phyloP scores from a whole-genome alignment of 306 rosid species.

The Leucaena leucocephala region DNA sequence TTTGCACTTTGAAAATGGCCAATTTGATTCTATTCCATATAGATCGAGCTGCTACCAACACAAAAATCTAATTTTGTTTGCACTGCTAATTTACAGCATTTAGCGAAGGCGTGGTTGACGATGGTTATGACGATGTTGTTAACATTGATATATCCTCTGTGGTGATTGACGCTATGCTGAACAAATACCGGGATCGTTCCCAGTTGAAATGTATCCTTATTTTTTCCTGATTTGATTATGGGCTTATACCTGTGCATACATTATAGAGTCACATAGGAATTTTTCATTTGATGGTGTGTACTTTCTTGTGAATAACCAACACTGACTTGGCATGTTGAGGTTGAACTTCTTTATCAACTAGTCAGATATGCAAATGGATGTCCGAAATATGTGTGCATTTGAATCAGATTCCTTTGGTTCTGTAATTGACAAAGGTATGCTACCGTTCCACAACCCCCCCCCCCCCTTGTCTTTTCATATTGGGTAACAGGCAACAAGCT shows the following conservation, averaged over 20 bases:
- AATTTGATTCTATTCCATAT: not conserved
- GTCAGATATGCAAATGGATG: conserved; percentile 83
- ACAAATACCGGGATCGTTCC: conserved; percentile 52
- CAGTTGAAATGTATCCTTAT: conserved; percentile 63
- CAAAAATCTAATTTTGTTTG: conserved; percentile 12
- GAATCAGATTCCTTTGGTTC: conserved; percentile 63
- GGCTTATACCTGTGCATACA: not conserved
- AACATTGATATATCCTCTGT: conserved; percentile 81
- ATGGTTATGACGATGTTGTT: conserved; percentile 73
- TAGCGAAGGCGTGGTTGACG: conserved; percentile 76
- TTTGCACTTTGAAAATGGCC: not conserved
- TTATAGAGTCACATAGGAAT: not conserved
- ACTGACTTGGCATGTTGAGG: conserved; percentile 1
- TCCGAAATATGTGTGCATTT: conserved; percentile 71
- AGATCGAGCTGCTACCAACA: not conserved
- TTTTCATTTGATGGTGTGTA: not conserved
- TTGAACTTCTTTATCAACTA: conserved; percentile 37
- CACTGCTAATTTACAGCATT: conserved; percentile 49
- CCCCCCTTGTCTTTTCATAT: not conserved
- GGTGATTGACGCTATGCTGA: conserved; percentile 75
- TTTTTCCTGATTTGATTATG: not conserved
- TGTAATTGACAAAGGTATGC: conserved; percentile 78
- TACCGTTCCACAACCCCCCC: not conserved
- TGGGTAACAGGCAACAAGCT: conserved; percentile 19
- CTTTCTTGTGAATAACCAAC: not conserved